Base-by-base conservation (phyloP, 106 monocot species). In the Ottelia alismoides region DNA sequence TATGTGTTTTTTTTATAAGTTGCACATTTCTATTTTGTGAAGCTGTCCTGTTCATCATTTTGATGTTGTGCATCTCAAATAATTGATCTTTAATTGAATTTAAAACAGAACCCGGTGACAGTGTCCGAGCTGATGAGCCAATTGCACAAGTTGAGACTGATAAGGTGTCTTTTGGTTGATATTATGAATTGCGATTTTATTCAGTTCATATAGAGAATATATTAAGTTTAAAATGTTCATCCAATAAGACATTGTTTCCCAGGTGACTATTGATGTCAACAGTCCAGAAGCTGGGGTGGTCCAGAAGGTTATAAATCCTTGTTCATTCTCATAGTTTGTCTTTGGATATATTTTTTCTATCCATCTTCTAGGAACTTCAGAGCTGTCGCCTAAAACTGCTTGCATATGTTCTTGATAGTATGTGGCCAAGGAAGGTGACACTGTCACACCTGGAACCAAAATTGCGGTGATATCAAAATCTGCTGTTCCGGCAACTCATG, bases 61-160 rank as follows among this genome's bases (percentile, higher is more conserved):
- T n/a, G n/a, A n/a, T n/a, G n/a, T n/a, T n/a, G n/a, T n/a, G n/a
- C n/a, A n/a, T n/a, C n/a, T n/a, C n/a, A n/a, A n/a, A n/a, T n/a
- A n/a, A n/a, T n/a, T n/a, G n/a, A n/a, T n/a, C n/a, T n/a, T n/a
- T n/a, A n/a, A n/a, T n/a, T n/a, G n/a, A n/a, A n/a, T n/a, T n/a
- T n/a, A n/a, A 55, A 68, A 78, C 76, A 96, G 88, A 96, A 60
- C 94, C 94, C 60, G 88, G 88, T 47, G 94, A 96, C 51, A 65
- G 65, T n/a, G 94, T 96, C 60, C 72, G 63, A 51, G 47, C 66
- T 51, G 93, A 87, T 71, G 88, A 94, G 61, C 70, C 83, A 19
- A 94, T 94, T 71, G 93, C 93, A 16, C 93, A 94, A 57, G 60
- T 96, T 65, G 94, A 96, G 76, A 96, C 94, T 12, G 94, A 96